Evolutionary conservation across 495 filamentous ascomycete genomes (phyloP).

Genomic region (Rostrohypoxylon terebratum): DNA sequence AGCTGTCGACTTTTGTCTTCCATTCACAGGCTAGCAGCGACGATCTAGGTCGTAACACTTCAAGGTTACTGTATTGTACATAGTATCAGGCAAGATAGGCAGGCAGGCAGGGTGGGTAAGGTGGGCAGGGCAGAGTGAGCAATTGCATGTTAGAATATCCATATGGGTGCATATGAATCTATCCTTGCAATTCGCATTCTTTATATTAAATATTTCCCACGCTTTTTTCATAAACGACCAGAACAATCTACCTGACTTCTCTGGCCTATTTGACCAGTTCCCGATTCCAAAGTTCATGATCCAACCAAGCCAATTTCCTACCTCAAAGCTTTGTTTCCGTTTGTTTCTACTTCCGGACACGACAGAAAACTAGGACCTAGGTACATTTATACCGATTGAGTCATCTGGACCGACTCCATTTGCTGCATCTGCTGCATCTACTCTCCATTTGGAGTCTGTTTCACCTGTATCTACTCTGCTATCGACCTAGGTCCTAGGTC

Average conservation of each 20-base stretch:
- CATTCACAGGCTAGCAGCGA: slow-evolving; percentile 11
- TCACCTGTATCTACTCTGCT: too few relatives aligned
- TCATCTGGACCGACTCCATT: background rate
- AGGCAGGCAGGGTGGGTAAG: background rate
- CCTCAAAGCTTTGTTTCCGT: background rate
- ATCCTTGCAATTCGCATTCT: slow-evolving; percentile 35
- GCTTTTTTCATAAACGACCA: too few relatives aligned
- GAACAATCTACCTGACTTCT: background rate
- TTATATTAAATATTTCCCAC: slow-evolving; percentile 9
- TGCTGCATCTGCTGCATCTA: too few relatives aligned
- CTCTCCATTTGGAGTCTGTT: too few relatives aligned
- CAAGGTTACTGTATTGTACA: slow-evolving; percentile 11
- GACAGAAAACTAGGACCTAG: too few relatives aligned
- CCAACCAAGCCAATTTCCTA: background rate
- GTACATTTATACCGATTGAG: slow-evolving; percentile 16
- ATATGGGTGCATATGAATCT: slow-evolving; percentile 1
- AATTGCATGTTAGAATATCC: slow-evolving; percentile 17
- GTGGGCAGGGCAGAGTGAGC: slow-evolving; percentile 1
- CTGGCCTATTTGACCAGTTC: slow-evolving; percentile 3
- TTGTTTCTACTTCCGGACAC: background rate
- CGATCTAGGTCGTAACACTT: slow-evolving; percentile 29
- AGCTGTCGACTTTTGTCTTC: background rate
- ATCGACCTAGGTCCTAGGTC: too few relatives aligned
- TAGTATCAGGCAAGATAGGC: background rate
- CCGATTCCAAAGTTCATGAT: slow-evolving; percentile 1